Conservation (phyloP, 805 yeast species). For the Hemisphaericaspora nanyangensis region DNA sequence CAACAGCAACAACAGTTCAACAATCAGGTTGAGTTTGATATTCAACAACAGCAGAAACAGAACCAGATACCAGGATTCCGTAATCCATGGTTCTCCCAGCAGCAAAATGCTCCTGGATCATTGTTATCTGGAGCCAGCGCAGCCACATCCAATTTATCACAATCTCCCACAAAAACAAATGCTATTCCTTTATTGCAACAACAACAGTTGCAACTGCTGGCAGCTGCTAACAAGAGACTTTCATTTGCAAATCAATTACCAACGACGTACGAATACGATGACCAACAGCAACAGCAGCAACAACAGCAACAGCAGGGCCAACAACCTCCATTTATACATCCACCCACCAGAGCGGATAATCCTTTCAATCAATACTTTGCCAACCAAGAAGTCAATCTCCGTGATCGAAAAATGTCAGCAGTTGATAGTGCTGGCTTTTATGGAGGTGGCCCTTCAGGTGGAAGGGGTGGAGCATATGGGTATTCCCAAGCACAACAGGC, state of each 20-base stretch:
- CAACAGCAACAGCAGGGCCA: neutral
- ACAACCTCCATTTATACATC: slow-evolving; percentile 30
- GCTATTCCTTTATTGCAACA: slow-evolving; percentile 4
- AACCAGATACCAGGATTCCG: slow-evolving; percentile 30
- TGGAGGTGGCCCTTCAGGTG: neutral
- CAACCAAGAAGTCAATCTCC: slow-evolving; percentile 31
- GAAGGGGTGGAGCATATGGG: neutral
- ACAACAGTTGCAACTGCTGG: slow-evolving; percentile 16
- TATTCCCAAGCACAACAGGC: neutral
- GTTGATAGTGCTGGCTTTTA: slow-evolving; percentile 19
- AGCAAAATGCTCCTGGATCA: slow-evolving; percentile 10
- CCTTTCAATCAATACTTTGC: slow-evolving; percentile 43
- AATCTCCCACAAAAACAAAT: slow-evolving; percentile 23
- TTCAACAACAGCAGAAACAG: slow-evolving; percentile 10
- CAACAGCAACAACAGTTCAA: slow-evolving; percentile 9
- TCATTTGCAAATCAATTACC: slow-evolving; percentile 46
- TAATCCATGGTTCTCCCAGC: slow-evolving; percentile 41
- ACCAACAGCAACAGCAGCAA: slow-evolving; percentile 12
- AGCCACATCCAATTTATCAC: slow-evolving; percentile 8
- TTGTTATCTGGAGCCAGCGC: slow-evolving; percentile 2
- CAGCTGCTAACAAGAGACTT: slow-evolving; percentile 16
- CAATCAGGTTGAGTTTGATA: slow-evolving; percentile 9
- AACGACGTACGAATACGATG: slow-evolving; percentile 46
- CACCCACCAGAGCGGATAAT: slow-evolving; percentile 43
- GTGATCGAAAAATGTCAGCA: slow-evolving; percentile 36